A percentile compares a stretch with the other conserved stretches of the same genome.
These are phyloP conservation scores for Cladosporium cucumerinum DNA, from an alignment of 2,329 filamentous ascomycete genomes.

Conservation along the genomic window DNA sequence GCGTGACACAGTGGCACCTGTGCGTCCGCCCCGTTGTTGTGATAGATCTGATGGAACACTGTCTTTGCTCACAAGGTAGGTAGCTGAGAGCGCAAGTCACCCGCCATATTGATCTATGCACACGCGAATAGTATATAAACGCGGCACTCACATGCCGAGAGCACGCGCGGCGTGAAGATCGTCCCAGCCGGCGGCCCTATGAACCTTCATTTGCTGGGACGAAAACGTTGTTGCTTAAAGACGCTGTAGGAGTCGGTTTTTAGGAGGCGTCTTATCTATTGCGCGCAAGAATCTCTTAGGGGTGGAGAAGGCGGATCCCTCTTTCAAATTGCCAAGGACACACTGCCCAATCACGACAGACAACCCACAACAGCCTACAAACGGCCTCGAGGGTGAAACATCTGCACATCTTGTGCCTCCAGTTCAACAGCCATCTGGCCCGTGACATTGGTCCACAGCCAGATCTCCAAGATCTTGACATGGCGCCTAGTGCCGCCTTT, in stretches of 20 bases:
- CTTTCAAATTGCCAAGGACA: background rate
- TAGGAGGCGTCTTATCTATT: background rate
- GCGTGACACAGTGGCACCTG: background rate
- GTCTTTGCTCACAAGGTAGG: background rate
- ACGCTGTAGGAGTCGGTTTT: background rate
- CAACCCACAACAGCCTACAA: background rate
- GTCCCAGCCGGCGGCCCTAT: background rate
- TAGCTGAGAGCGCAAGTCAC: background rate
- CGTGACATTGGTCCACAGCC: slow-evolving; percentile 11
- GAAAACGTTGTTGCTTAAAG: background rate
- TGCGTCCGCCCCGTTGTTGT: background rate
- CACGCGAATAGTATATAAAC: background rate
- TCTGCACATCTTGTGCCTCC: slow-evolving; percentile 5
- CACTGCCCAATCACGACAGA: background rate
- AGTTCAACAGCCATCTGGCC: slow-evolving; percentile 3
- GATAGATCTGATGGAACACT: background rate
- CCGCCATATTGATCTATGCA: background rate
- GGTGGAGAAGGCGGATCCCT: background rate
- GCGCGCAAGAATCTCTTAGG: slow-evolving; percentile 1
- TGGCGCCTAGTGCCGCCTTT: slow-evolving; percentile 1
- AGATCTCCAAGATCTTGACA: slow-evolving; percentile 6
- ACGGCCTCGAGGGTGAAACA: slow-evolving; percentile 1
- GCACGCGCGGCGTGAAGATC: background rate
- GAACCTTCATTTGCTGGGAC: background rate
- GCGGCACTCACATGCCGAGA: background rate